These are phyloP conservation scores for Bretschneidera sinensis DNA, from an alignment of 345 rosid species.

Conservation along the genomic window DNA sequence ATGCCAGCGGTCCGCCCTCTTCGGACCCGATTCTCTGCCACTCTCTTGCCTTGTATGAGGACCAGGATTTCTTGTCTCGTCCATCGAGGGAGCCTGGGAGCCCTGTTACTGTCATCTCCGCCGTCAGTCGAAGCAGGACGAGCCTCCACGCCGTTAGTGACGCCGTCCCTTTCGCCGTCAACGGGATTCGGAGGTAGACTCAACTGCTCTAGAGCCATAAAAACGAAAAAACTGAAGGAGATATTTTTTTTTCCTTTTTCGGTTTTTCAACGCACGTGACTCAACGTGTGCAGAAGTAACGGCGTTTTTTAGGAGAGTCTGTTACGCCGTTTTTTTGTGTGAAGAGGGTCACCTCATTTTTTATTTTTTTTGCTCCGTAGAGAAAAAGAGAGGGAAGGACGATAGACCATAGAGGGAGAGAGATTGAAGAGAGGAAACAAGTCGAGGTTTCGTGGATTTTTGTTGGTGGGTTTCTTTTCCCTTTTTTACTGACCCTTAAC, in stretches of 20 bases:
- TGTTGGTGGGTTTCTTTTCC: neutral
- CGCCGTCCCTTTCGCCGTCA: slow-evolving; percentile 41
- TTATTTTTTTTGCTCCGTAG: too few species aligned
- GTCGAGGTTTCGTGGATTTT: slow-evolving; percentile 7
- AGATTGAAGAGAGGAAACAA: neutral
- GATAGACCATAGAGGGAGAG: slow-evolving; percentile 15
- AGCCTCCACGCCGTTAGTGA: slow-evolving; percentile 36
- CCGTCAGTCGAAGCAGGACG: slow-evolving; percentile 34
- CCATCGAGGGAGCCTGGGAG: slow-evolving; percentile 93
- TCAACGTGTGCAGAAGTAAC: slow-evolving; percentile 30
- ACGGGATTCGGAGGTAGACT: slow-evolving; percentile 34
- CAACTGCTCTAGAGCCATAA: slow-evolving; percentile 53
- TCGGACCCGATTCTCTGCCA: slow-evolving; percentile 83
- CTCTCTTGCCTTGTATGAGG: slow-evolving; percentile 87
- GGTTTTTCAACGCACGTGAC: slow-evolving; percentile 36
- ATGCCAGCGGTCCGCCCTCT: slow-evolving; percentile 67
- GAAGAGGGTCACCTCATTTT: too few species aligned
- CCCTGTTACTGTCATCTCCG: slow-evolving; percentile 57
- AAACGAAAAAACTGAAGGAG: slow-evolving; percentile 6
- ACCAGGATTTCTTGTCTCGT: slow-evolving; percentile 94
- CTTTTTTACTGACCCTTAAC: slow-evolving; percentile 9
- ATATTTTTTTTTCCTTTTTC: neutral
- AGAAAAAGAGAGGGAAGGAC: slow-evolving; percentile 12
- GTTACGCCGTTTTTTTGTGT: slow-evolving; percentile 47
- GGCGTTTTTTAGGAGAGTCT: slow-evolving; percentile 39